Evolutionary conservation across 768 basidiomycete species (phyloP).

Genomic region (Mycena rosella): DNA sequence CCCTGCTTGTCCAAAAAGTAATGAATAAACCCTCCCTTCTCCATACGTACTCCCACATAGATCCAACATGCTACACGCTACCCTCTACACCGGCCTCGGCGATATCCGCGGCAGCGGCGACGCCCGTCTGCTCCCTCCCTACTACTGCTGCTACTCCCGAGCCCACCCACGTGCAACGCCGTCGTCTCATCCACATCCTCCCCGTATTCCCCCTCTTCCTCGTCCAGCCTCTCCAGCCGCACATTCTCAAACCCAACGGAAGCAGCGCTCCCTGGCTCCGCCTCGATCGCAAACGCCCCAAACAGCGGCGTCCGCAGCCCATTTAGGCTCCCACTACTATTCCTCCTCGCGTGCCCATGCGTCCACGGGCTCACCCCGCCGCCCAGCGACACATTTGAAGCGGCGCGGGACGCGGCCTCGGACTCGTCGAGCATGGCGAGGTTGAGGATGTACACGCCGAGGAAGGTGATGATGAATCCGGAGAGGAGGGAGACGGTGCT

Average conservation of each 20-base stretch:
- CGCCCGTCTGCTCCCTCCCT: slow-evolving; percentile 6
- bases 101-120: slow-evolving; percentile 20
- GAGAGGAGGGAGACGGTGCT: slow-evolving; percentile 88
- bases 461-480: slow-evolving; percentile 48
- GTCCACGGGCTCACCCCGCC: slow-evolving; percentile 50
- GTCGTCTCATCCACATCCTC: too few species aligned
- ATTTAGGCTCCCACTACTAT: slow-evolving; percentile 67
- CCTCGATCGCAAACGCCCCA: slow-evolving; percentile 57
- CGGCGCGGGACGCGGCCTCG: neutral
- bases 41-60: slow-evolving; percentile 10
- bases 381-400: slow-evolving; percentile 5
- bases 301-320: slow-evolving; percentile 73
- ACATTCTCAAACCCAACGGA: slow-evolving; percentile 44
- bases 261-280: slow-evolving; percentile 36
- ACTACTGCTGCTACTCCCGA: neutral
- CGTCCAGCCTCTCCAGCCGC: too few species aligned
- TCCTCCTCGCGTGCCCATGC: slow-evolving; percentile 9
- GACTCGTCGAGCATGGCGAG: slow-evolving; percentile 26
- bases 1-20: neutral
- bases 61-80: slow-evolving; percentile 11
- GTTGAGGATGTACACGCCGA: slow-evolving; percentile 38
- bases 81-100: slow-evolving; percentile 22
- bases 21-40: slow-evolving; percentile 3
- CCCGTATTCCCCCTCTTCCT: too few species aligned
- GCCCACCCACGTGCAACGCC: too few species aligned